phyloP scores from a whole-genome alignment of 345 rosid species.

The Erodium maritimum region DNA sequence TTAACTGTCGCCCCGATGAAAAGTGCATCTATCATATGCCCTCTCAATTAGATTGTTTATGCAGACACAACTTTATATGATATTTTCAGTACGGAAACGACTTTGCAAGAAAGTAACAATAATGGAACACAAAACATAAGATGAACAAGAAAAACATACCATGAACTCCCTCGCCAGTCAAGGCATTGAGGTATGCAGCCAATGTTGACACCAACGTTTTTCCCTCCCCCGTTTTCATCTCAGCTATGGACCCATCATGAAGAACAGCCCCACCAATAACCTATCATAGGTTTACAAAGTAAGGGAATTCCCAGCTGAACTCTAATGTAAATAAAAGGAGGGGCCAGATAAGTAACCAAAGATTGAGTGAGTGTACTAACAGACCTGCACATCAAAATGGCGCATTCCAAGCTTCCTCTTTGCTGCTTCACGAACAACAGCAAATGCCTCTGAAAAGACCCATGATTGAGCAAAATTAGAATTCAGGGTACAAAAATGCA shows the following conservation, averaged over 20 bases:
- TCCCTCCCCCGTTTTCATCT: constrained; percentile 98
- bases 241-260: constrained; percentile 94
- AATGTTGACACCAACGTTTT: constrained; percentile 93
- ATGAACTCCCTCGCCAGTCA: constrained; percentile 88
- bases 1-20: too few relatives aligned
- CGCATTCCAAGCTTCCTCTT: constrained; percentile 97
- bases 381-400: constrained; percentile 97
- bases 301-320: constrained; percentile 8
- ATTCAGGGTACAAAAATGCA: constrained; percentile 3
- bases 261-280: constrained; percentile 96
- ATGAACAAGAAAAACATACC: constrained; percentile 33
- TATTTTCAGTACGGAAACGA: too few relatives aligned
- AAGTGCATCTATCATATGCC: too few relatives aligned
- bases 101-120: background rate
- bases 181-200: constrained; percentile 91
- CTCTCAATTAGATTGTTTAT: too few relatives aligned
- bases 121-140: too few relatives aligned
- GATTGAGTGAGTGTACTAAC: background rate
- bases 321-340: constrained; percentile 1
- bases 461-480: background rate
- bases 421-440: constrained; percentile 96
- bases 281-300: constrained; percentile 27
- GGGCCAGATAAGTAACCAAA: background rate
- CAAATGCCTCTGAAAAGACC: constrained; percentile 60
- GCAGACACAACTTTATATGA: too few relatives aligned